A percentile compares a stretch with the other conserved stretches of the same genome.
Conservation (phyloP, 495 filamentous ascomycete species). For the Penicillium flavigenum region DNA sequence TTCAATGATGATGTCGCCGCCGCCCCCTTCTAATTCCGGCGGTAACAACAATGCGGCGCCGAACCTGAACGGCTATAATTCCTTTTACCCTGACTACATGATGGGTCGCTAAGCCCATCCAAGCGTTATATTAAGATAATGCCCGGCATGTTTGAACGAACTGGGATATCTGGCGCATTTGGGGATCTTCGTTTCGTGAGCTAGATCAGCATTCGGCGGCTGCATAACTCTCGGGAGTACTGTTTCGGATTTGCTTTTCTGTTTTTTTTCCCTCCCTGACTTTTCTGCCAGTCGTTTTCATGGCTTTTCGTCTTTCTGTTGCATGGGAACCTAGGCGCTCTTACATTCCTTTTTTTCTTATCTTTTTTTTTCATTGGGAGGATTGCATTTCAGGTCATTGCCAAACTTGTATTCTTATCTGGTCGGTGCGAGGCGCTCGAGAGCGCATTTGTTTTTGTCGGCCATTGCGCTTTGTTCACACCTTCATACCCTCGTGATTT, state of each 20-base stretch:
- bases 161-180: slow-evolving; percentile 50
- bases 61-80: slow-evolving; percentile 46
- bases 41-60: slow-evolving; percentile 39
- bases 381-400: slow-evolving; percentile 41
- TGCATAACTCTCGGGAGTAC: slow-evolving; percentile 46
- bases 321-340: slow-evolving; percentile 45
- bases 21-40: slow-evolving; percentile 36
- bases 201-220: slow-evolving; percentile 52
- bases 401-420: slow-evolving; percentile 36
- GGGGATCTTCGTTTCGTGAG: slow-evolving; percentile 42
- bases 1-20: slow-evolving; percentile 44
- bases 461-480: slow-evolving; percentile 33
- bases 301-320: slow-evolving; percentile 21
- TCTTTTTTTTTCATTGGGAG: slow-evolving; percentile 30
- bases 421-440: slow-evolving; percentile 26
- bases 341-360: slow-evolving; percentile 26
- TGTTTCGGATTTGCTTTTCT: slow-evolving; percentile 38
- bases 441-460: slow-evolving; percentile 29
- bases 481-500: slow-evolving; percentile 33
- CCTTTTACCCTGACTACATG: slow-evolving; percentile 59
- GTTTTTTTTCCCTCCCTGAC: slow-evolving; percentile 12
- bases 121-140: slow-evolving; percentile 38
- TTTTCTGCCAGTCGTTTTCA: slow-evolving; percentile 17
- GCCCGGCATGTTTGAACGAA: slow-evolving; percentile 51
- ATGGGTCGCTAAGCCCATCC: slow-evolving; percentile 51